Percentiles rank a stretch among this genome's conserved stretches.
Conservation (phyloP, 192 early-diverging fungal species). For the Dissophora globulifera region DNA sequence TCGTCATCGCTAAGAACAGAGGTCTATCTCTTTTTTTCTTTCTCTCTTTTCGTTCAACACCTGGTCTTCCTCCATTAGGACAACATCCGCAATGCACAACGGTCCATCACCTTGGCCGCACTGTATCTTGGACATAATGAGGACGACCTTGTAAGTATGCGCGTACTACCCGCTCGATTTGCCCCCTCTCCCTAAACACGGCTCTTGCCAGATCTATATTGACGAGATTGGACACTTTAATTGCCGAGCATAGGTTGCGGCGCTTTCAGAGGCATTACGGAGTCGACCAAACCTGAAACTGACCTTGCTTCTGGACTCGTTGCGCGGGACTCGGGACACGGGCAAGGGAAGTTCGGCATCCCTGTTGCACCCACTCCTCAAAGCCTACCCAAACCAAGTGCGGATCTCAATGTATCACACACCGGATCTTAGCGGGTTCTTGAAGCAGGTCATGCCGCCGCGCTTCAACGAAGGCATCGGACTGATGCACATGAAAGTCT, state of each 20-base stretch:
- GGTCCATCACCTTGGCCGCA: constrained; percentile 84
- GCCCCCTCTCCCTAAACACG: too few relatives aligned
- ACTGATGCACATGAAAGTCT: constrained; percentile 94
- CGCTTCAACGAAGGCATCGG: constrained; percentile 95
- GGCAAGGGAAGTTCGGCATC: constrained; percentile 70
- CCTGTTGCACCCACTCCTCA: constrained; percentile 69
- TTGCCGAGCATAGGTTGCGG: constrained; percentile 58
- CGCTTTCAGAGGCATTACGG: constrained; percentile 67
- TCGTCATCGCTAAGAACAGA: too few relatives aligned
- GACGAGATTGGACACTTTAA: too few relatives aligned
- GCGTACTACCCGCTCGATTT: too few relatives aligned
- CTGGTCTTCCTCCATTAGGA: constrained; percentile 44
- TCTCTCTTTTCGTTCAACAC: constrained; percentile 52
- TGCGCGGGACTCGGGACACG: constrained; percentile 81
- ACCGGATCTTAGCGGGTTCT: constrained; percentile 76
- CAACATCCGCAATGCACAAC: constrained; percentile 75
- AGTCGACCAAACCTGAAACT: constrained; percentile 65
- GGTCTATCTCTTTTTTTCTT: too few relatives aligned
- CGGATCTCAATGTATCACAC: constrained; percentile 87
- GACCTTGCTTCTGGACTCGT: constrained; percentile 86
- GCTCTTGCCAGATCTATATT: too few relatives aligned
- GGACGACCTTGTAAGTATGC: constrained; percentile 71
- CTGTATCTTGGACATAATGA: constrained; percentile 91
- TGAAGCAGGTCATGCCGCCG: constrained; percentile 79
- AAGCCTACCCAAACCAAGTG: constrained; percentile 73